Conservation (phyloP, 257 asterid genomes). For the Solanum arcanum region DNA sequence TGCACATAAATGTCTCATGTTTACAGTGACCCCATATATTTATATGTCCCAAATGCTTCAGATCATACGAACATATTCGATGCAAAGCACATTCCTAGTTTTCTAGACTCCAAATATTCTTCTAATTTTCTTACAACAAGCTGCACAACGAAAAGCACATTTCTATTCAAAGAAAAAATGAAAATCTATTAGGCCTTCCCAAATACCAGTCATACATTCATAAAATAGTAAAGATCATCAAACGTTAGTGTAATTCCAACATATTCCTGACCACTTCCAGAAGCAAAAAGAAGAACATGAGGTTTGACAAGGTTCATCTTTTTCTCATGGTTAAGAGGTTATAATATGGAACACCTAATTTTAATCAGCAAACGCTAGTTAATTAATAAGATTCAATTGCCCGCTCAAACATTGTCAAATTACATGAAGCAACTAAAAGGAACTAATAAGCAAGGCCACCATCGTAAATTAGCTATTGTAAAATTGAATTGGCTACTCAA, state of each 20-base stretch:
- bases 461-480: not conserved
- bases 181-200: not conserved
- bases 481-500: not conserved
- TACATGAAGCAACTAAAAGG: not conserved
- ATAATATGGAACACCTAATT: not conserved
- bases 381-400: not conserved
- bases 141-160: not conserved
- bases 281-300: not conserved
- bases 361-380: not conserved
- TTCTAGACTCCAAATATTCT: too few relatives aligned
- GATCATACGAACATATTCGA: not conserved
- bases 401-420: not conserved
- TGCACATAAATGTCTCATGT: not conserved
- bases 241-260: not conserved
- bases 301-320: not conserved
- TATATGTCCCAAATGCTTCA: not conserved
- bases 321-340: not conserved
- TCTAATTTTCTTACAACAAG: not conserved
- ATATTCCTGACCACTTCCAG: not conserved
- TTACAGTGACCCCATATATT: not conserved
- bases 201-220: not conserved
- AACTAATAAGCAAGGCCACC: not conserved
- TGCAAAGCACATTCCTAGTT: not conserved
- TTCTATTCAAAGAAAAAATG: not conserved
- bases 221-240: not conserved